A percentile compares a stretch with the other conserved stretches of the same genome.
phyloP scores from a whole-genome alignment of 371 early-diverging fungal genomes.

The Catenaria anguillulae region DNA sequence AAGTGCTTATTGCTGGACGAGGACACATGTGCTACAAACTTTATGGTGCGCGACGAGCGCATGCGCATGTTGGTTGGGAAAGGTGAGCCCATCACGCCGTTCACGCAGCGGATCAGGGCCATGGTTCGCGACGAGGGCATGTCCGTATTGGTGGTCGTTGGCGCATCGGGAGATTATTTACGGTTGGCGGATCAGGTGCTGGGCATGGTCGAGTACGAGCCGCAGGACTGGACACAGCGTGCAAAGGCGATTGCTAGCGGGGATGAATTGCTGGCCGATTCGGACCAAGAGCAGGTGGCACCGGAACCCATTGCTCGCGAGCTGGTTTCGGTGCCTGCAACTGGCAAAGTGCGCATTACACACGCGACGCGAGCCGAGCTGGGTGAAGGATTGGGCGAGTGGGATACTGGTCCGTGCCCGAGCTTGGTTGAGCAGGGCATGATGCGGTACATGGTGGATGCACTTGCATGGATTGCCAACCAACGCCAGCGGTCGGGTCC shows the following conservation, averaged over 20 bases:
- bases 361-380: neutral
- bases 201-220: constrained; percentile 25
- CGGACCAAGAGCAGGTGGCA: neutral
- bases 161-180: constrained; percentile 40
- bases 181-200: constrained; percentile 33
- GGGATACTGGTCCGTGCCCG: neutral
- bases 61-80: constrained; percentile 31
- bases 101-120: constrained; percentile 28
- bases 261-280: neutral
- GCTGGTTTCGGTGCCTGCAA: too few relatives aligned
- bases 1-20: constrained; percentile 30
- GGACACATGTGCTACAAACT: constrained; percentile 43
- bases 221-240: constrained; percentile 20
- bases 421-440: too few relatives aligned
- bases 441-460: too few relatives aligned
- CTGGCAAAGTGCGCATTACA: neutral
- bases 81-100: constrained; percentile 39
- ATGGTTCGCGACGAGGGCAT: constrained; percentile 19
- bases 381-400: neutral
- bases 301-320: neutral
- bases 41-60: constrained; percentile 33
- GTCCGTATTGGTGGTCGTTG: constrained; percentile 31
- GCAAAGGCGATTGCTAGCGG: constrained; percentile 21
- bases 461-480: too few relatives aligned
- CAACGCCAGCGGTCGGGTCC: too few relatives aligned